Percentiles rank a stretch among this genome's conserved stretches.
Evolutionary conservation across 805 yeast species (phyloP).

Genomic region (Barnettozyma botsteinii): DNA sequence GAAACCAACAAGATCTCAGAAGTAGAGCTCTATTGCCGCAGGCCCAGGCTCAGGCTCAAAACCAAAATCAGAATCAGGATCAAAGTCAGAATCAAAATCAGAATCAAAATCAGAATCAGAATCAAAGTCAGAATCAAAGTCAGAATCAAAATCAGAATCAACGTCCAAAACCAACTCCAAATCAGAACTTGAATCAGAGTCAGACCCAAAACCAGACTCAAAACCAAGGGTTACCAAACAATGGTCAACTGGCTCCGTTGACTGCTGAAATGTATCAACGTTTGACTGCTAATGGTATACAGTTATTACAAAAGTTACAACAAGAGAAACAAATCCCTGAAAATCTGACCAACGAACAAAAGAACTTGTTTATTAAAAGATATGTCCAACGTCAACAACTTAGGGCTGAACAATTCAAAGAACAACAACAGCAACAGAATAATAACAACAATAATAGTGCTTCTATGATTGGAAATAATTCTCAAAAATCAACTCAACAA

Average conservation of each 20-base stretch:
- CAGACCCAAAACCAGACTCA: conserved; percentile 19
- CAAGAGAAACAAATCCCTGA: conserved; percentile 22
- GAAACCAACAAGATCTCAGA: conserved; percentile 30
- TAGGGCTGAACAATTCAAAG: conserved; percentile 10
- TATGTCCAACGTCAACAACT: conserved; percentile 22
- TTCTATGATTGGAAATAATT: background rate
- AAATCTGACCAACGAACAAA: conserved; percentile 21
- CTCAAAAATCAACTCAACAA: background rate
- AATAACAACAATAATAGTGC: conserved; percentile 1
- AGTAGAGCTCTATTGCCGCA: conserved; percentile 27
- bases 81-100: background rate
- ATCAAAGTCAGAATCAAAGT: background rate
- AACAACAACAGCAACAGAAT: conserved; percentile 5
- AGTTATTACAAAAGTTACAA: conserved; percentile 20
- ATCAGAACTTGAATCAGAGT: background rate
- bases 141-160: conserved; percentile 22
- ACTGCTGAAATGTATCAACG: conserved; percentile 18
- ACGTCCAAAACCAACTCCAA: conserved; percentile 1
- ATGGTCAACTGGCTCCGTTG: conserved; percentile 8
- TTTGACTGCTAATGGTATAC: conserved; percentile 22
- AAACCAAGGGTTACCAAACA: background rate
- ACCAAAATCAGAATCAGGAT: background rate
- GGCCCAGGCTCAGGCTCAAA: background rate
- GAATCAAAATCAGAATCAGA: background rate
- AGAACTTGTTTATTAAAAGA: conserved; percentile 19